A percentile compares a stretch with the other conserved stretches of the same genome.
Evolutionary conservation across 1,284 basidiomycete species (phyloP).

Genomic region (Trichosporon sp.): DNA sequence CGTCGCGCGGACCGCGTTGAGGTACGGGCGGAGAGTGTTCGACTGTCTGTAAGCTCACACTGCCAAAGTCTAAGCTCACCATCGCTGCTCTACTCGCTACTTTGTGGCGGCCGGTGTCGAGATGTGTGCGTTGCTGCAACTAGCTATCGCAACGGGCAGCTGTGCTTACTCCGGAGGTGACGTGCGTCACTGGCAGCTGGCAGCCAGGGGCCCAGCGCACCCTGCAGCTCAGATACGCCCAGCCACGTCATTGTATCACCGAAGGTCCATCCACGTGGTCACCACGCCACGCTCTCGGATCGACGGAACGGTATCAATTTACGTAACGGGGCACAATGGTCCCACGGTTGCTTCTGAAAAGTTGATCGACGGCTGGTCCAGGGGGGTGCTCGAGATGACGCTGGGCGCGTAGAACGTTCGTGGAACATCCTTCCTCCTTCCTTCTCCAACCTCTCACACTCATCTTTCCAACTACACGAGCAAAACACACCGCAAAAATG

Average conservation of each 20-base stretch:
- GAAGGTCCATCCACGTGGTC: not conserved
- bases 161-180: not conserved
- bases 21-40: constrained; percentile 80
- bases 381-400: not conserved
- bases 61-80: not conserved
- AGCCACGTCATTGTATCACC: not conserved
- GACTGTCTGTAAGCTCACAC: constrained; percentile 43
- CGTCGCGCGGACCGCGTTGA: constrained; percentile 89
- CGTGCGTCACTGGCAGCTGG: constrained; percentile 4
- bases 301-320: not conserved
- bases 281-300: not conserved
- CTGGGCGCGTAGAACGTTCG: not conserved
- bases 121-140: not conserved
- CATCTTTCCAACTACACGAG: not conserved
- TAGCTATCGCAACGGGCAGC: not conserved
- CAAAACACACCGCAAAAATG: constrained; percentile 28
- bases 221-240: not conserved
- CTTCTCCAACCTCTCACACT: not conserved
- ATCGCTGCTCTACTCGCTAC: not conserved
- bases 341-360: constrained; percentile 10
- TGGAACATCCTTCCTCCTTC: constrained; percentile 4
- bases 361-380: constrained; percentile 3
- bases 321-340: not conserved
- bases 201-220: not conserved
- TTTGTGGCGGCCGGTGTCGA: not conserved